Conservation (phyloP, 2,329 filamentous ascomycete genomes). For the Torrubiella hemipterigena region DNA sequence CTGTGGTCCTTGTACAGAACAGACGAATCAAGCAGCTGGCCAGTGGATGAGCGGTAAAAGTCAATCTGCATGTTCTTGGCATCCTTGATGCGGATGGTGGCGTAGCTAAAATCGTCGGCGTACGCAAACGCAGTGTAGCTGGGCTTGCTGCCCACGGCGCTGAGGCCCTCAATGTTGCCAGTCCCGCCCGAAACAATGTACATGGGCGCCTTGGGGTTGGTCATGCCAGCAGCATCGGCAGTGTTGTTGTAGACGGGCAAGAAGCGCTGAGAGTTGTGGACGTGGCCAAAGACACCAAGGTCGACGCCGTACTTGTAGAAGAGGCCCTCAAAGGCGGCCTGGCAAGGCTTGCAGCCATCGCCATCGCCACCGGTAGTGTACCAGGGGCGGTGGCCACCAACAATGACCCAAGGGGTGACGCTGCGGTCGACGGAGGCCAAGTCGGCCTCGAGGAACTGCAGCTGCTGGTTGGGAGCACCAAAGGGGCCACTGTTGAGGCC, state of each 20-base stretch:
- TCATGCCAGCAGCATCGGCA: constrained; percentile 22
- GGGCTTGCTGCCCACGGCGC: constrained; percentile 25
- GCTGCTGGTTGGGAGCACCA: constrained; percentile 33
- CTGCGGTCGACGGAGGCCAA: constrained; percentile 42
- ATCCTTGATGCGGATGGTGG: background rate
- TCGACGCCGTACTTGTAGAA: constrained; percentile 46
- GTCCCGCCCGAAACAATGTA: constrained; percentile 14
- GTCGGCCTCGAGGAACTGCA: constrained; percentile 41
- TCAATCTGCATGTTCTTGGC: background rate
- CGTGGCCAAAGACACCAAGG: constrained; percentile 43
- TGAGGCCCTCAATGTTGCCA: constrained; percentile 20
- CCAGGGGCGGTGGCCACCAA: constrained; percentile 30
- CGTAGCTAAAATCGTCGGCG: constrained; percentile 38
- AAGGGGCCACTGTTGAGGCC: constrained; percentile 35
- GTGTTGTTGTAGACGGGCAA: constrained; percentile 23
- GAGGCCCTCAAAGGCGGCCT: constrained; percentile 38
- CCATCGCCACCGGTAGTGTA: constrained; percentile 25
- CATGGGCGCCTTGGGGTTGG: constrained; percentile 19
- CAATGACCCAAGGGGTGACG: constrained; percentile 34
- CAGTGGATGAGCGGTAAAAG: background rate
- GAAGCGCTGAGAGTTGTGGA: constrained; percentile 46
- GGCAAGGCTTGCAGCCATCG: constrained; percentile 30
- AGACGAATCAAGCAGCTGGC: background rate
- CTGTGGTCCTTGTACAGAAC: background rate
- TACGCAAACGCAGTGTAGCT: constrained; percentile 35